Evolutionary conservation across 495 filamentous ascomycete species (phyloP), one percentile per base, ranked within the genome.

Genomic region (Annulohypoxylon maeteangense): DNA sequence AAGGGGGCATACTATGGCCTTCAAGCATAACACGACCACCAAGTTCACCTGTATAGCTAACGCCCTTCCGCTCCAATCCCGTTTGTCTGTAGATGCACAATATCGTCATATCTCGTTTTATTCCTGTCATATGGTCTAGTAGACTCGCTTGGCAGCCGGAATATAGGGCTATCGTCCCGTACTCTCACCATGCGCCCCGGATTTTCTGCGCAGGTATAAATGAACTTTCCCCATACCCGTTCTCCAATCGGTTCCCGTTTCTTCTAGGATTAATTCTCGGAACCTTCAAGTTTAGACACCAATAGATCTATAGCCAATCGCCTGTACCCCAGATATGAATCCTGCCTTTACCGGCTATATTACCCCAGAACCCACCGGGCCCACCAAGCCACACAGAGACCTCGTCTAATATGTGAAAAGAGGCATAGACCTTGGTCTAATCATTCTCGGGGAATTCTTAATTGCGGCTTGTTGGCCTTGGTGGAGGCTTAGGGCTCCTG

Each of bases 311-410:
- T n/a, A 29, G 47, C 75, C 72, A 77, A 77, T 75, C 68, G 63
- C 53, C n/a, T 23, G 53, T 20, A 34, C 18, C 22, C 22, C 54
- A 32, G 27, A 70, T 47, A 73, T 73, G 70, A 73, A 68, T 51
- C 65, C 47, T 73, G 65, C 61, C 70, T 62, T 56, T 77, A 61
- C 65, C 75, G 75, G 75, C 66, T 75, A 64, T 72, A 67, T 58
- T 68, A 47, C 69, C 75, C 72, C 72, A 74, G 62, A 44, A 67
- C 65, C 51, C 51, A 59, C 68, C 70, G 70, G 67, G 61, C n/a
- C 36, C 42, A 31, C 51, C 40, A 42, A 66, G 47, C 68, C 61
- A 72, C 51, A 55, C 57, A 62, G 65, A 58, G 55, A 50, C 53
- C 61, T 67, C 36, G 56, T 59, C 56, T 57, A 60, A 75, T 75